Percentiles rank a stretch among this genome's conserved stretches.
Conservation (phyloP, 1,284 basidiomycete species). For the Cutaneotrichosporon sp. region DNA sequence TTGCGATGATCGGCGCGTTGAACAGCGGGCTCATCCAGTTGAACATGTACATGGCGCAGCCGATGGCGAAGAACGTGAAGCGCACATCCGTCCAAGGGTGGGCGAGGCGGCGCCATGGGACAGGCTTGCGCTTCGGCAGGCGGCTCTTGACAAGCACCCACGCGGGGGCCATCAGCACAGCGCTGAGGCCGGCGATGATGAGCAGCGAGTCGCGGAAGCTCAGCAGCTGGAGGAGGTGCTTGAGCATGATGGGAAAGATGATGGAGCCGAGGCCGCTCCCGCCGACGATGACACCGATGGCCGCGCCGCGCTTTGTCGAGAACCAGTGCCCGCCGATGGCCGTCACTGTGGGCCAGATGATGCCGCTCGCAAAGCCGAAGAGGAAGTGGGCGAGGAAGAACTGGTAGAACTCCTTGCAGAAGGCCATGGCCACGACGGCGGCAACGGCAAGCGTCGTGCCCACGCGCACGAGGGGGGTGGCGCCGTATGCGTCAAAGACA, state of each 20-base stretch:
- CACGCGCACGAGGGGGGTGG: conserved; percentile 32
- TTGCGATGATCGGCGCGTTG: conserved; percentile 36
- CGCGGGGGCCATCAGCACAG: conserved; percentile 42
- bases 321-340: conserved; percentile 51
- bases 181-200: conserved; percentile 46
- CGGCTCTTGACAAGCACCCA: conserved; percentile 48
- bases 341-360: conserved; percentile 44
- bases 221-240: conserved; percentile 35
- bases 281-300: conserved; percentile 49
- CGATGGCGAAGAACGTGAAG: conserved; percentile 39
- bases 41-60: conserved; percentile 29
- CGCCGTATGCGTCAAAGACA: conserved; percentile 45
- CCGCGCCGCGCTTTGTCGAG: conserved; percentile 39
- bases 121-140: conserved; percentile 35
- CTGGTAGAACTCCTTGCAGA: conserved; percentile 48
- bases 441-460: conserved; percentile 40
- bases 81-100: conserved; percentile 37
- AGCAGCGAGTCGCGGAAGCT: conserved; percentile 44
- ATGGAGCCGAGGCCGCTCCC: conserved; percentile 49
- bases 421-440: conserved; percentile 42
- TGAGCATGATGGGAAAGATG: conserved; percentile 49
- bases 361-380: conserved; percentile 42
- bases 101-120: conserved; percentile 14
- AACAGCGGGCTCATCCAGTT: conserved; percentile 39
- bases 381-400: conserved; percentile 46